phyloP scores from a whole-genome alignment of 2,329 filamentous ascomycete genomes.

The Penicillium janthinellum region DNA sequence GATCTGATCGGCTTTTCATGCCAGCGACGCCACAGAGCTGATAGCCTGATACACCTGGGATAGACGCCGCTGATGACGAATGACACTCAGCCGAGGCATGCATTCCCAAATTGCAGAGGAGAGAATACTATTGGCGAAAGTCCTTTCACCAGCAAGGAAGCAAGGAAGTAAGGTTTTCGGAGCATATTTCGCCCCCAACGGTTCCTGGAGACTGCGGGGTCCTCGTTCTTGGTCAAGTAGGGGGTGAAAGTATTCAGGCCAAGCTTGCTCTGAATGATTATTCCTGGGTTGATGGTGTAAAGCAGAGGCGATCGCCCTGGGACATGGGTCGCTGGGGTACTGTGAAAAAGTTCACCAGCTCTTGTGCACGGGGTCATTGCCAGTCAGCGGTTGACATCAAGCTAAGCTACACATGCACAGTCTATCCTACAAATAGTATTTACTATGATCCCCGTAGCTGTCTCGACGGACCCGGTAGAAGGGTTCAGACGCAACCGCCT shows the following conservation, averaged over 20 bases:
- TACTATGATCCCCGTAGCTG: background rate
- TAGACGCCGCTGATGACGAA: background rate
- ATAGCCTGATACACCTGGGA: background rate
- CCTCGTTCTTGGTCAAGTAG: background rate
- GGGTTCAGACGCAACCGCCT: background rate
- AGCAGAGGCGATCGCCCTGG: background rate
- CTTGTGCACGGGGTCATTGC: too few species aligned
- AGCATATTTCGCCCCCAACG: background rate
- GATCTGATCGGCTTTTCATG: background rate
- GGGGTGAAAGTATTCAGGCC: background rate
- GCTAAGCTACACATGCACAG: too few species aligned
- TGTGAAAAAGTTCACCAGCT: too few species aligned
- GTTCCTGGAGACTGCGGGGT: background rate
- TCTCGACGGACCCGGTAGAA: background rate
- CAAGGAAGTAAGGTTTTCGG: too few species aligned
- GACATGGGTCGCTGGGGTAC: too few species aligned
- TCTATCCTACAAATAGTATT: too few species aligned
- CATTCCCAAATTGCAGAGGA: too few species aligned
- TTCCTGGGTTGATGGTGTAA: too few species aligned
- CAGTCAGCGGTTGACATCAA: too few species aligned
- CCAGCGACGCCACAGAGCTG: background rate
- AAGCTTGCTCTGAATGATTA: background rate
- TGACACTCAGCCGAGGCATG: background rate
- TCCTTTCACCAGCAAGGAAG: too few species aligned
- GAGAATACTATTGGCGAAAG: too few species aligned